A percentile compares a stretch with the other conserved stretches of the same genome.
Evolutionary conservation across 192 early-diverging fungal genomes (phyloP).

Genomic region (Gryganskiella cystojenkinii): DNA sequence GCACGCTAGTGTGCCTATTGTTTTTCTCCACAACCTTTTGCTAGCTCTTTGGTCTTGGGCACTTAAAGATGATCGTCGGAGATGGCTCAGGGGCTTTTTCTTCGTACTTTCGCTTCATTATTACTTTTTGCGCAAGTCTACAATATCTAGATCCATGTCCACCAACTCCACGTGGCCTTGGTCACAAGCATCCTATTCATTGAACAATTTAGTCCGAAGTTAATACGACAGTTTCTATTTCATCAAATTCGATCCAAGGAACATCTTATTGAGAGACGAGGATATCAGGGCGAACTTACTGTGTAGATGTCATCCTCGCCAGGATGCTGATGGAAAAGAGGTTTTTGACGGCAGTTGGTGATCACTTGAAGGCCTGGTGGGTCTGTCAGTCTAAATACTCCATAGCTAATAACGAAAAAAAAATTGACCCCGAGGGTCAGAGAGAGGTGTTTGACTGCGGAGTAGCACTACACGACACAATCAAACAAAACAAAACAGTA

Average conservation of each 20-base stretch:
- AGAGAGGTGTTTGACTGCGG: too few species aligned
- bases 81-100: too few species aligned
- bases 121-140: constrained; percentile 43
- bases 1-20: too few species aligned
- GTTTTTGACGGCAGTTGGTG: constrained; percentile 72
- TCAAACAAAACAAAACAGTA: too few species aligned
- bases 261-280: background rate
- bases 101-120: background rate
- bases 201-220: background rate
- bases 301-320: constrained; percentile 66
- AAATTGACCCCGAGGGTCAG: too few species aligned
- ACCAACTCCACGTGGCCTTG: constrained; percentile 42
- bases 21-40: too few species aligned
- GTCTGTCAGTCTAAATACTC: constrained; percentile 89
- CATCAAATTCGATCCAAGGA: background rate
- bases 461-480: too few species aligned
- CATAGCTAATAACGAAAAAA: constrained; percentile 59
- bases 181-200: constrained; percentile 40
- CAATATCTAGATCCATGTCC: constrained; percentile 46
- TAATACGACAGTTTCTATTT: background rate
- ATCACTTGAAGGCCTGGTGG: constrained; percentile 86
- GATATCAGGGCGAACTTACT: constrained; percentile 24
- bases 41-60: too few species aligned
- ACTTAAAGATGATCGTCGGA: too few species aligned
- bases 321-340: constrained; percentile 86